Percentiles rank a stretch among this genome's conserved stretches.
Conservation (phyloP, 1,284 basidiomycete genomes). For the Sanghuangporus weigelae region DNA sequence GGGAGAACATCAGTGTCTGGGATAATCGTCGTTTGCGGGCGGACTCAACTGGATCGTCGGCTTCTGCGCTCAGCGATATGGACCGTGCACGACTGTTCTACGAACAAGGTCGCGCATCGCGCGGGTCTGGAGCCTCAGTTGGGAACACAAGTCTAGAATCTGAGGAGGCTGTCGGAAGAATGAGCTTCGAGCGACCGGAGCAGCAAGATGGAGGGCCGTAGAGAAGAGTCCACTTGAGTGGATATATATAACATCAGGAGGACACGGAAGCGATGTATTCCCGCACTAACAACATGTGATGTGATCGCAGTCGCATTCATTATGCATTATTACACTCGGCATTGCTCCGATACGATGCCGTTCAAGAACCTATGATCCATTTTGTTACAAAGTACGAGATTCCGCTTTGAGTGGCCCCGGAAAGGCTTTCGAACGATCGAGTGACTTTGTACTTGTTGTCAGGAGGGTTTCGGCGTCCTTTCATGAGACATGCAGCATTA, state of each 20-base stretch:
- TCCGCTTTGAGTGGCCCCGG: too few species aligned
- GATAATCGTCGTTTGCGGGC: conserved; percentile 10
- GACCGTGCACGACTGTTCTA: conserved; percentile 8
- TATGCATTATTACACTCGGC: too few species aligned
- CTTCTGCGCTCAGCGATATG: conserved; percentile 3
- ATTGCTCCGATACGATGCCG: too few species aligned
- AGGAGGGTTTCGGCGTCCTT: too few species aligned
- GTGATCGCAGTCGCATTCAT: background rate
- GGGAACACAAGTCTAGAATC: conserved; percentile 29
- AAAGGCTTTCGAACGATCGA: background rate
- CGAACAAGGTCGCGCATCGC: conserved; percentile 4
- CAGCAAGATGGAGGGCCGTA: background rate
- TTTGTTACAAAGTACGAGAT: too few species aligned
- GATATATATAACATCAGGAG: background rate
- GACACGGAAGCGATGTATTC: too few species aligned
- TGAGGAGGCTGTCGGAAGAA: conserved; percentile 29
- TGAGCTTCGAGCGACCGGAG: conserved; percentile 21
- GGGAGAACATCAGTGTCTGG: conserved; percentile 11
- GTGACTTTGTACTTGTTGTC: background rate
- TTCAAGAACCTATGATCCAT: too few species aligned
- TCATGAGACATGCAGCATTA: too few species aligned
- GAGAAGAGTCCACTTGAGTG: background rate
- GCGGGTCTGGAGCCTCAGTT: conserved; percentile 22
- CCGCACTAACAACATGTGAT: background rate
- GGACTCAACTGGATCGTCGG: conserved; percentile 6